Evolutionary conservation across 306 rosid genomes (phyloP).

Genomic region (Cucurbita maxima): DNA sequence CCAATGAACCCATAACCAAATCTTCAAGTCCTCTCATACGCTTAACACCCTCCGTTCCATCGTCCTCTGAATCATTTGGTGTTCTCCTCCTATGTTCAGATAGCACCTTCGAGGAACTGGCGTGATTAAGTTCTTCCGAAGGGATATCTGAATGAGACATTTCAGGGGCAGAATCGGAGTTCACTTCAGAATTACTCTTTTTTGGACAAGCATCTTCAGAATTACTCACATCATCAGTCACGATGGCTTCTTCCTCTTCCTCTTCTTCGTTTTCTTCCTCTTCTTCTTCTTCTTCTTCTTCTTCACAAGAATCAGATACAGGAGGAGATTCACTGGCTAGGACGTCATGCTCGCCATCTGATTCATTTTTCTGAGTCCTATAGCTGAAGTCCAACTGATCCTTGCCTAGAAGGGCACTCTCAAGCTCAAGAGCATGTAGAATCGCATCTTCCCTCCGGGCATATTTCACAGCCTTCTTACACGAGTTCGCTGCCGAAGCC

Average conservation of each 20-base stretch:
- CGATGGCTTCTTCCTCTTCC: conserved; percentile 14
- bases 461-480: conserved; percentile 83
- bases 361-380: conserved; percentile 24
- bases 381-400: conserved; percentile 27
- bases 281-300: neutral
- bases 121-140: conserved; percentile 76
- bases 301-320: conserved; percentile 32
- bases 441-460: conserved; percentile 99
- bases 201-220: conserved; percentile 30
- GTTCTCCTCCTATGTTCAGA: conserved; percentile 68
- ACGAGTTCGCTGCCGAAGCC: conserved; percentile 65
- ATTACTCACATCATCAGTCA: conserved; percentile 38
- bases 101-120: conserved; percentile 51
- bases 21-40: conserved; percentile 97
- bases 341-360: conserved; percentile 31
- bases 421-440: conserved; percentile 94
- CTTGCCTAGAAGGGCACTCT: conserved; percentile 55
- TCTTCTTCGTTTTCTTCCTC: neutral
- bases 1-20: conserved; percentile 15
- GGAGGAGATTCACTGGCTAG: conserved; percentile 43
- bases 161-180: conserved; percentile 62
- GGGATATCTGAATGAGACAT: conserved; percentile 75
- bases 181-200: conserved; percentile 44
- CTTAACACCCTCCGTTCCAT: conserved; percentile 85
- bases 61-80: conserved; percentile 97